Evolutionary conservation across 495 filamentous ascomycete genomes (phyloP).

Genomic region (Friedmanniomyces endolithicus): DNA sequence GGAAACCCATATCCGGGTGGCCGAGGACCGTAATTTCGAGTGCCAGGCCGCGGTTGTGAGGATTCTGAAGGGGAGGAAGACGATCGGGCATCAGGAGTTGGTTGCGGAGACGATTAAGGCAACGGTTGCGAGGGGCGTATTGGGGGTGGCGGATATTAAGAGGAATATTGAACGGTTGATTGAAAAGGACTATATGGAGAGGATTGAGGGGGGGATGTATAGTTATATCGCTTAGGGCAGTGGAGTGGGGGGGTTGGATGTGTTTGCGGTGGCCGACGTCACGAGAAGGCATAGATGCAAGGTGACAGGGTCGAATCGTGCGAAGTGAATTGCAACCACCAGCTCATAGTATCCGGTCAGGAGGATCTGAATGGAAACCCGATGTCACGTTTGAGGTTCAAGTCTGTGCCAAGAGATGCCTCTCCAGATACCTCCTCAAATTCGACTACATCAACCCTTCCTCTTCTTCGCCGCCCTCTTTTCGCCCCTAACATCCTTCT

Average conservation of each 20-base stretch:
- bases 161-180: slow-evolving; percentile 96
- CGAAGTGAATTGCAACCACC: no score
- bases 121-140: slow-evolving; percentile 67
- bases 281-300: no score
- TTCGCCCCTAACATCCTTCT: slow-evolving; percentile 90
- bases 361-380: no score
- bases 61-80: slow-evolving; percentile 92
- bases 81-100: slow-evolving; percentile 67
- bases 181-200: slow-evolving; percentile 92
- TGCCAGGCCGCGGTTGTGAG: slow-evolving; percentile 93
- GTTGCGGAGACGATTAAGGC: slow-evolving; percentile 79
- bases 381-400: neutral
- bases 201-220: slow-evolving; percentile 64
- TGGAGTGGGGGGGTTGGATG: no score
- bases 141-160: slow-evolving; percentile 83
- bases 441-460: slow-evolving; percentile 10
- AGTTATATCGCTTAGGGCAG: slow-evolving; percentile 58
- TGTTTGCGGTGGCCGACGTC: no score
- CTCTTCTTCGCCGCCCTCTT: slow-evolving; percentile 65
- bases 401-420: no score
- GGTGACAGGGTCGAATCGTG: no score
- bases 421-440: no score
- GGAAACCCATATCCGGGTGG: slow-evolving; percentile 79
- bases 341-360: no score
- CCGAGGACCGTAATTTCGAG: slow-evolving; percentile 82